These are phyloP conservation scores for Pleurotus ostreatus DNA, from an alignment of 768 basidiomycete genomes.

Conservation along the genomic window DNA sequence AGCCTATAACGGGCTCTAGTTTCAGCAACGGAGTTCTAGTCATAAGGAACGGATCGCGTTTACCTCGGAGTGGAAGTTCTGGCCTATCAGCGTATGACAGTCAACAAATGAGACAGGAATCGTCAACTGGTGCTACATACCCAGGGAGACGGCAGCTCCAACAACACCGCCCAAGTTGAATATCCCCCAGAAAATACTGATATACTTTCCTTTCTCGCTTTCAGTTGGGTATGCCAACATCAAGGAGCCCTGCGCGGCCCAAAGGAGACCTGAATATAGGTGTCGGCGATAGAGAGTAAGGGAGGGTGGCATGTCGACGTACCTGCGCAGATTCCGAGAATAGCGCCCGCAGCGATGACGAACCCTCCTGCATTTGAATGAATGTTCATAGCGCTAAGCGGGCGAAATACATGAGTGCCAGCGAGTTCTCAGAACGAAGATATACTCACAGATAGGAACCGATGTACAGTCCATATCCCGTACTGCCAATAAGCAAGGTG, in stretches of 20 bases:
- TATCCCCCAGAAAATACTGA: slow-evolving; percentile 78
- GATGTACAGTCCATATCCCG: slow-evolving; percentile 74
- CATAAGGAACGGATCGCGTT: slow-evolving; percentile 16
- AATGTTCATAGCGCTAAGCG: slow-evolving; percentile 60
- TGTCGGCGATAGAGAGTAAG: slow-evolving; percentile 50
- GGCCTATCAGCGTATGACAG: slow-evolving; percentile 32
- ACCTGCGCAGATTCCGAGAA: slow-evolving; percentile 70
- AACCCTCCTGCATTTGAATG: slow-evolving; percentile 58
- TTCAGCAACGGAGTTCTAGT: slow-evolving; percentile 17
- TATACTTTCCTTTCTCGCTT: slow-evolving; percentile 68
- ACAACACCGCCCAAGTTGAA: slow-evolving; percentile 82
- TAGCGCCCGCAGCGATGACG: slow-evolving; percentile 64
- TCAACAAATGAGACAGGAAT: slow-evolving; percentile 67
- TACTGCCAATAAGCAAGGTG: slow-evolving; percentile 71
- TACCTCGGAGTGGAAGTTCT: slow-evolving; percentile 63
- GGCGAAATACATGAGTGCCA: not conserved
- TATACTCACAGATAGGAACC: slow-evolving; percentile 60
- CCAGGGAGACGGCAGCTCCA: slow-evolving; percentile 73
- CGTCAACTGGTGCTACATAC: slow-evolving; percentile 48
- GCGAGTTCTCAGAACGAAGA: not conserved
- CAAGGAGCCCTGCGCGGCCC: slow-evolving; percentile 80
- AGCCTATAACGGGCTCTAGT: not conserved
- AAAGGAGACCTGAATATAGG: slow-evolving; percentile 62
- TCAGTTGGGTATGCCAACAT: slow-evolving; percentile 85
- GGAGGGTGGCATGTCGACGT: not conserved